A percentile compares a stretch with the other conserved stretches of the same genome.
Evolutionary conservation across 164 flowering plant species (phyloP).

Genomic region (Chimonanthus praecox): DNA sequence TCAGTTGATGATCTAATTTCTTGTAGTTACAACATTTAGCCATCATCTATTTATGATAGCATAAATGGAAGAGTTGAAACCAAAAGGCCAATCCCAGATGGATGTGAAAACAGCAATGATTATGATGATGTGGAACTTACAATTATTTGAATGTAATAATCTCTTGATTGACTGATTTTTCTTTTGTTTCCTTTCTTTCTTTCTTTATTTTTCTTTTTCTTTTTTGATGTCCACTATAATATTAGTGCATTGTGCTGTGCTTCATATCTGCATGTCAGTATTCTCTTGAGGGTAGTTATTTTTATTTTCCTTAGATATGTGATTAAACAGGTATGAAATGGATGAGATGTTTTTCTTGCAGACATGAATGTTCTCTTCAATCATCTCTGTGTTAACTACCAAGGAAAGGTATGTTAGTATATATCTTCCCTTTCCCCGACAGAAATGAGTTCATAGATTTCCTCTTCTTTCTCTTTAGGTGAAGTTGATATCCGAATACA

Average conservation of each 20-base stretch:
- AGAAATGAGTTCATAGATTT: neutral
- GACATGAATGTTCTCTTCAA: constrained; percentile 76
- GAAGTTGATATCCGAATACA: constrained; percentile 51
- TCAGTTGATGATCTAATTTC: too few species aligned
- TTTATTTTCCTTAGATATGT: neutral
- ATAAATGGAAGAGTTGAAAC: too few species aligned
- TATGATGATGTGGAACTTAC: neutral
- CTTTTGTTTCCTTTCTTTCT: neutral
- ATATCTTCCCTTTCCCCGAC: neutral
- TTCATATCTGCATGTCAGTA: neutral
- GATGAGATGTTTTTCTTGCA: constrained; percentile 25
- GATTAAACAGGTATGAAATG: neutral
- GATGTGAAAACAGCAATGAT: too few species aligned
- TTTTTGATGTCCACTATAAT: neutral
- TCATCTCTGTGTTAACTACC: constrained; percentile 55
- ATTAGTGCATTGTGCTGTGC: neutral
- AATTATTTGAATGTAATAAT: neutral
- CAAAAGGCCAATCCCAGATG: too few species aligned
- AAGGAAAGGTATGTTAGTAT: constrained; percentile 63
- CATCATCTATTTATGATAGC: too few species aligned
- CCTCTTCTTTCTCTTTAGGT: constrained; percentile 33
- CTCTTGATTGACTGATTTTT: neutral
- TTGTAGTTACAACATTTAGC: too few species aligned
- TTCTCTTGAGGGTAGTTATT: neutral
- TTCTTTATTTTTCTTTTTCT: too few species aligned